Percentiles rank a stretch among this genome's conserved stretches.
phyloP scores from a whole-genome alignment of 805 yeast genomes.

The Millerozyma miso region DNA sequence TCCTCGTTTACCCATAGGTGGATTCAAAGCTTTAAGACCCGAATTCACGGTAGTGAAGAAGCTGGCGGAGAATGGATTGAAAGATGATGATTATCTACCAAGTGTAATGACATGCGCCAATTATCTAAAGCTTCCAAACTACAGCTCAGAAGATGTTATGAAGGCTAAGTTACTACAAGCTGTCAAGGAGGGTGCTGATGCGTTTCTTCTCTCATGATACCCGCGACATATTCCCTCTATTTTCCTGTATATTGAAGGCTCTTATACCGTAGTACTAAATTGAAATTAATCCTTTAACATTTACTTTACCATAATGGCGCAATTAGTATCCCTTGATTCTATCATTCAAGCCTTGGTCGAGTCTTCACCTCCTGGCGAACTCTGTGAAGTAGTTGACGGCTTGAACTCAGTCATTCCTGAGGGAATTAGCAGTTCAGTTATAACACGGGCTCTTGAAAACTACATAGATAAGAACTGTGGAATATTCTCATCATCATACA shows the following conservation, averaged over 20 bases:
- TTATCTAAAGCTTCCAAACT: constrained; percentile 84
- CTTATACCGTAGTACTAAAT: no score
- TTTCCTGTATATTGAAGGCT: neutral
- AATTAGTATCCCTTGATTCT: constrained; percentile 21
- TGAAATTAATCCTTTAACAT: neutral
- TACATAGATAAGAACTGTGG: constrained; percentile 26
- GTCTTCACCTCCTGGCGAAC: constrained; percentile 39
- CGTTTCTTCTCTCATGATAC: constrained; percentile 63
- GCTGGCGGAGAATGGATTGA: constrained; percentile 64
- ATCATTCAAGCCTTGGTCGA: constrained; percentile 28
- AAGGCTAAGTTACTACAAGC: constrained; percentile 59
- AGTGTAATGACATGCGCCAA: constrained; percentile 99
- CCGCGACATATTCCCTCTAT: neutral
- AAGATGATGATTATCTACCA: constrained; percentile 79
- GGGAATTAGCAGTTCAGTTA: constrained; percentile 13
- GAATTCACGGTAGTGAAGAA: constrained; percentile 84
- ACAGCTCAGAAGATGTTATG: constrained; percentile 61
- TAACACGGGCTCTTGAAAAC: constrained; percentile 25
- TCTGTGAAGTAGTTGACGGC: constrained; percentile 22
- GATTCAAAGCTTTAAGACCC: constrained; percentile 79
- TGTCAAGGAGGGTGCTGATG: constrained; percentile 81
- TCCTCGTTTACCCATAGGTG: constrained; percentile 91
- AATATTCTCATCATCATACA: constrained; percentile 24
- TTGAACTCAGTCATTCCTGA: constrained; percentile 20
- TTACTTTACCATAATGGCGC: constrained; percentile 6